Base-by-base conservation (phyloP, 495 filamentous ascomycete species). In the Venustampulla echinocandica region DNA sequence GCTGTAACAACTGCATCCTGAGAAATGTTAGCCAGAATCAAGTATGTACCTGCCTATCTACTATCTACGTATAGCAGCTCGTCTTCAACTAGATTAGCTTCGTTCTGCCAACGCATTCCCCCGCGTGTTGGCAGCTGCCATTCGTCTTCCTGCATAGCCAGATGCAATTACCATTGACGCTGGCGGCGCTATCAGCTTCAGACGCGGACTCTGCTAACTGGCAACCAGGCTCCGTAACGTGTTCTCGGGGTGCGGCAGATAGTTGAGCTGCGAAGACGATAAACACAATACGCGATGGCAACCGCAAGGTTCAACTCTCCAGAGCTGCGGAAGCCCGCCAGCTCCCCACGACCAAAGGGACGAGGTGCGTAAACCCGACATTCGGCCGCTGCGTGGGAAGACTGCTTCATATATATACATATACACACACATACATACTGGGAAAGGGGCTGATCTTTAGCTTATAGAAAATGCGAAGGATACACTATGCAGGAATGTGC, bases 401-500 rank as follows among this genome's bases (percentile, higher is more conserved):
- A n/a, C n/a, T n/a, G n/a, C n/a, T n/a, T n/a, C n/a, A n/a, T n/a
- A n/a, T n/a, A n/a, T n/a, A n/a, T n/a, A n/a, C n/a, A n/a, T n/a
- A n/a, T n/a, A n/a, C n/a, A n/a, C n/a, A n/a, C n/a, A n/a, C n/a
- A n/a, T n/a, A n/a, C n/a, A 14, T 19, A 13, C 10, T 9, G 20
- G 27, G 13, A 9, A 13, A 27, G 36, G n/a, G 21, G 53, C 38
- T 57, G 43, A 53, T 50, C 34, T 14, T 25, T 20, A 38, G 5
- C 21, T 10, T 18, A 36, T 44, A 81, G 79, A 82, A 58, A 78
- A 77, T 58, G 69, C 82, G 44, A 94, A 90, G 64, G 88, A 90
- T 55, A 95, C 86, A 0, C 71, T 92, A 20, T 97, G 90, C 67
- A 81, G 90, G 53, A 95, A 97, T 64, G 81, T 97, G 10, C 77